A percentile compares a stretch with the other conserved stretches of the same genome.
Conservation (phyloP, 2,329 filamentous ascomycete genomes). For the Dactylellina drechsleri region DNA sequence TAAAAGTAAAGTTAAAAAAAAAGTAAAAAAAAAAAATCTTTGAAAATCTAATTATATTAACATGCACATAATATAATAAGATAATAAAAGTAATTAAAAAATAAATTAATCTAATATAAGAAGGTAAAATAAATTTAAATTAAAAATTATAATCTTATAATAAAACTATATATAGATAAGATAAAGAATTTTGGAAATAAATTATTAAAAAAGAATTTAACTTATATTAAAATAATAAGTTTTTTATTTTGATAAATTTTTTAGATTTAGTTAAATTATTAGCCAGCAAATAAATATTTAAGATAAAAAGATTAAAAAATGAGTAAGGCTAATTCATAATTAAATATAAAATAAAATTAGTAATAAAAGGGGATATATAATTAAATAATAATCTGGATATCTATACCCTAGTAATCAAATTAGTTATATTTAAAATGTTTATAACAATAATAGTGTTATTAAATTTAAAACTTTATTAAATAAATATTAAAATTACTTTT, state of each 20-base stretch:
- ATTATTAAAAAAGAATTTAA: conserved; percentile 34
- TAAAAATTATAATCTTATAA: conserved; percentile 15
- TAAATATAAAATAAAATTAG: conserved; percentile 21
- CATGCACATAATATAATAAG: conserved; percentile 8
- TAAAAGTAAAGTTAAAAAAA: conserved; percentile 7
- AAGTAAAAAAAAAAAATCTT: conserved; percentile 6
- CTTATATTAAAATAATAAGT: conserved; percentile 9
- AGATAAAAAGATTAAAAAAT: conserved; percentile 8
- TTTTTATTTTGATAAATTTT: conserved; percentile 19
- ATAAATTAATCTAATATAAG: neutral
- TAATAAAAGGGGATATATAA: too few relatives aligned
- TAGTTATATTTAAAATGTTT: conserved; percentile 31
- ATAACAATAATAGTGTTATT: conserved; percentile 22
- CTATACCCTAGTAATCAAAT: conserved; percentile 31
- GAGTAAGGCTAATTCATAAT: conserved; percentile 9
- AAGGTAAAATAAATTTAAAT: conserved; percentile 19
- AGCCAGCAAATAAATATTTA: conserved; percentile 20
- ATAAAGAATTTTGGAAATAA: conserved; percentile 6
- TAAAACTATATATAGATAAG: neutral
- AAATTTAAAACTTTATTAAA: too few relatives aligned
- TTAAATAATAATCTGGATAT: conserved; percentile 29
- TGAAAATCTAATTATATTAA: conserved; percentile 23
- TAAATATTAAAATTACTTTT: conserved; percentile 31
- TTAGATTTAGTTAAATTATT: conserved; percentile 12
- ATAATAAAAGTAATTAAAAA: conserved; percentile 24